Evolutionary conservation across 2,329 filamentous ascomycete genomes (phyloP).

Genomic region (Akanthomyces muscarius): DNA sequence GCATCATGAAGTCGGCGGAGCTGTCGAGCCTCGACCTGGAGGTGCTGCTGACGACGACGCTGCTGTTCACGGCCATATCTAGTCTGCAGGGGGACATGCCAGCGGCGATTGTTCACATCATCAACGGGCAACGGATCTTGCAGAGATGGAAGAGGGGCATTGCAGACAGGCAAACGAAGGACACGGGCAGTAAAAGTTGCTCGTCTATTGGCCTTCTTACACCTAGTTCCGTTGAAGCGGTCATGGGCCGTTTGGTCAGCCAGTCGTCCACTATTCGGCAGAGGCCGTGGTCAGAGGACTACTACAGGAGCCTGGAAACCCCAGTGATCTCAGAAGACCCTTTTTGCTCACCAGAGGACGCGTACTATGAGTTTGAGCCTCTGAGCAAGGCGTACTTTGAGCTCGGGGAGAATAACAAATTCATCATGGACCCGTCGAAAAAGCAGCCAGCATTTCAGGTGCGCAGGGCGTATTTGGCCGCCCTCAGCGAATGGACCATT

Average conservation of each 20-base stretch:
- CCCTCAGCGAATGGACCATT: not conserved
- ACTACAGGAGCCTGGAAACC: not conserved
- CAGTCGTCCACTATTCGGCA: not conserved
- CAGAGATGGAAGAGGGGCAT: not conserved
- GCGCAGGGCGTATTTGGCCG: not conserved
- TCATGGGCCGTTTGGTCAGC: not conserved
- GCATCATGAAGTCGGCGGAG: not conserved
- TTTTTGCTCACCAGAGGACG: not conserved
- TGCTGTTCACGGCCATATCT: not conserved
- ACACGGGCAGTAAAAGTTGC: not conserved
- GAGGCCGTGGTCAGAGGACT: constrained; percentile 3
- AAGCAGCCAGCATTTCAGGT: not conserved
- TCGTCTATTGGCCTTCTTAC: not conserved
- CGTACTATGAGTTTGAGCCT: constrained; percentile 11
- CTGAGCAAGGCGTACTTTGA: constrained; percentile 4
- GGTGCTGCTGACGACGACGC: not conserved
- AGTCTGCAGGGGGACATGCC: constrained; percentile 8
- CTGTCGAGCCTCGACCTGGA: not conserved
- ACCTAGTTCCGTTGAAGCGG: not conserved
- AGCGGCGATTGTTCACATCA: not conserved
- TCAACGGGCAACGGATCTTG: not conserved
- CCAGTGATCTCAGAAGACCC: not conserved
- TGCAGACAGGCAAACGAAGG: not conserved
- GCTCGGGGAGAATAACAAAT: constrained; percentile 8
- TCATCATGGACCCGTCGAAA: not conserved